Evolutionary conservation across 257 asterid genomes (phyloP), one percentile per base, ranked within the genome.

Genomic region (Fraxinus americana): DNA sequence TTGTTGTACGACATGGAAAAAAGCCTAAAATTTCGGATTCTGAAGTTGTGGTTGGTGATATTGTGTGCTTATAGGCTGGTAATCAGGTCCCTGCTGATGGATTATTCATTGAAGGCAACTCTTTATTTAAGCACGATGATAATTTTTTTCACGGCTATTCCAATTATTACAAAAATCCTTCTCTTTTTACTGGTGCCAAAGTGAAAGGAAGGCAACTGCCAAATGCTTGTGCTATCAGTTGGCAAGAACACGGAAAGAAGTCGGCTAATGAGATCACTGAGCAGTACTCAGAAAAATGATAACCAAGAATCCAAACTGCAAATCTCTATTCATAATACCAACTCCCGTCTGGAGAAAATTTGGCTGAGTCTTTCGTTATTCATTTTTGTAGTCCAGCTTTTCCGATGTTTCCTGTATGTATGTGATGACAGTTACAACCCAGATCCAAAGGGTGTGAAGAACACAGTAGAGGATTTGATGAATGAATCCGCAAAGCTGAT

Each of bases 61-160:
- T 85, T 21, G 79, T 82, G 5, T 76, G 23, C 36, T 65, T 88
- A 63, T 79, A 76, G 19, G 21, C 50, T 6, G 89, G 88, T 0
- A 75, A 76, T 70, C 63, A 39, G 1, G 83, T 88, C 70, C 91
- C 91, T 11, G 91, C 88, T 11, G 91, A 87, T 52, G 91, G 91
- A 2, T 67, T 85, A 1, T 66, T 81, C 41, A 43, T 85, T 6
- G 45, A 80, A 7, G 85, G 77, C 0, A 16, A 63, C 54, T 27
- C 23, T 1, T 54, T 17, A 17, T 69, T 21, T 38, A 65, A 80
- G 77, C 74, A 71, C 0, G 77, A 69, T 17, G 78, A 74, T 7
- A 80, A 77, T 69, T 43, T 70, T 38, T 25, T 23, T 5, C 48
- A 66, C 10, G 32, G 65, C 61, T 1, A 4, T 50, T 0, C 67